A percentile compares a stretch with the other conserved stretches of the same genome.
phyloP scores from a whole-genome alignment of 129 eudicot genomes.

The Pulicaria dysenterica region DNA sequence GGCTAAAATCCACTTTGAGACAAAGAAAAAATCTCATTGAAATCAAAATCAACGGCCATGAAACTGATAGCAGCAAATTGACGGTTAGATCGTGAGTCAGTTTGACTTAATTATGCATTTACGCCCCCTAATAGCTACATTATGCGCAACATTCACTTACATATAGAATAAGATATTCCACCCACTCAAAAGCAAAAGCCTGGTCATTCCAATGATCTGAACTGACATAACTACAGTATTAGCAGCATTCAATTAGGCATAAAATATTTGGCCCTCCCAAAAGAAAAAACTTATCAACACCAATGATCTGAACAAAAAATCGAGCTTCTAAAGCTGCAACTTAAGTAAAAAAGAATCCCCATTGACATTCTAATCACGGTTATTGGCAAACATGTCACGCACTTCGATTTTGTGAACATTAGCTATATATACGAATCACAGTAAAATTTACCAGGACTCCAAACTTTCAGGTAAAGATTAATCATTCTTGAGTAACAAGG shows the following conservation, averaged over 20 bases:
- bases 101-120: too few relatives aligned
- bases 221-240: too few relatives aligned
- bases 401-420: not conserved
- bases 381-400: not conserved
- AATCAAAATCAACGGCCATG: not conserved
- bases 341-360: not conserved
- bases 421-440: slow-evolving; percentile 8
- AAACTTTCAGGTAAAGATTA: not conserved
- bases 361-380: not conserved
- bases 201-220: too few relatives aligned
- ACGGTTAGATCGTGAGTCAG: not conserved
- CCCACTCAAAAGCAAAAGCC: too few relatives aligned
- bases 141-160: too few relatives aligned
- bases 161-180: too few relatives aligned
- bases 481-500: slow-evolving; percentile 9
- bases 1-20: slow-evolving; percentile 11
- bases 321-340: slow-evolving; percentile 2
- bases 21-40: not conserved
- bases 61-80: slow-evolving; percentile 2
- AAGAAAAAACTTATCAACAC: too few relatives aligned
- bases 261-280: too few relatives aligned
- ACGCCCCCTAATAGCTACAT: too few relatives aligned
- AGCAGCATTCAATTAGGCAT: too few relatives aligned
- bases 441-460: not conserved
- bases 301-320: not conserved